Evolutionary conservation across 2,329 filamentous ascomycete genomes (phyloP), one percentile per base, ranked within the genome.

Genomic region (Tolypocladium album): DNA sequence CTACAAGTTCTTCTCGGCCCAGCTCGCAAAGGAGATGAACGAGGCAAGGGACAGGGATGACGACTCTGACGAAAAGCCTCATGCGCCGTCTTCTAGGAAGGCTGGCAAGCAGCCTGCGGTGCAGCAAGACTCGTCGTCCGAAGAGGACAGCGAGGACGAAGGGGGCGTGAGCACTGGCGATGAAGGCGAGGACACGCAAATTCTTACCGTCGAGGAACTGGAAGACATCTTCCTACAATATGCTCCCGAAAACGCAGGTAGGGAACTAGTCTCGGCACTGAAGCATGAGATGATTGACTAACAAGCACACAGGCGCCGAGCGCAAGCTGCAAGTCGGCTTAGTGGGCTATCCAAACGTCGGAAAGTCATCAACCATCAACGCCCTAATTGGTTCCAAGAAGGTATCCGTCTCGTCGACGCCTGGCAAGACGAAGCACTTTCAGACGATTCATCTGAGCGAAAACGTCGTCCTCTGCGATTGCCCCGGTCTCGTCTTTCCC

Each of bases 311-410:
- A 80, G 80, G 74, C 4, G 67, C 77, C 11, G 78, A 79, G 55
- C 75, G 75, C 64, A 97, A 95, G 74, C 88, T 92, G 5, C 87
- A 91, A 64, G 94, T 99, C 66, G 94, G 94, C 67, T 81, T 99
- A 24, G 94, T 99, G 43, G 94, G 94, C 61, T 99, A 99, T 75
- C 94, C 94, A 69, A 99, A 99, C 77, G 94, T 99, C 64, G 94
- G 94, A 76, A 99, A 99, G 78, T 99, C 95, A 1, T 97, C 92
- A 56, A 99, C 94, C 20, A 99, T 99, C 81, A 99, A 99, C 78
- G 93, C 94, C 50, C 83, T 99, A n/a, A 92, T 97, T 61, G 95
- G 95, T 57, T 88, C 94, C 59, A 99, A 97, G 79, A 99, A 97
- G 77, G 94, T 99, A 7, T 97, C 93, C 0, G 95, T 99, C 45